Evolutionary conservation across 2,329 filamentous ascomycete genomes (phyloP).

Genomic region (Chlorencoelia australis): DNA sequence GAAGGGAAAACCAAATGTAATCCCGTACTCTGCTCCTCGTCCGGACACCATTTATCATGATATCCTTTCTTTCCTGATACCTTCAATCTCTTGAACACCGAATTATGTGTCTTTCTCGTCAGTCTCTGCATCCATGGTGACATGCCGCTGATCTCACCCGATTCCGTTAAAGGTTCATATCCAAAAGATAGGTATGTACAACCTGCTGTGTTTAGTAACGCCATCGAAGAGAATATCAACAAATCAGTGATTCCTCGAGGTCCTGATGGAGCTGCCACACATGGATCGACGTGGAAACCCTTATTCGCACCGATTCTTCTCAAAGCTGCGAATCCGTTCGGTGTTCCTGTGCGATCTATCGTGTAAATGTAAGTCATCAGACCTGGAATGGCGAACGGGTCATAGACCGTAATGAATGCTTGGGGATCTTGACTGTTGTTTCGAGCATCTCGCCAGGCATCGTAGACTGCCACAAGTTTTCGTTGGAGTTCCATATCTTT

Average conservation of each 20-base stretch:
- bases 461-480: slow-evolving; percentile 29
- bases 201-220: slow-evolving; percentile 26
- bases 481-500: slow-evolving; percentile 25
- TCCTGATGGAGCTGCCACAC: slow-evolving; percentile 27
- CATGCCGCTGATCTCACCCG: slow-evolving; percentile 28
- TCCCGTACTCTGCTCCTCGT: no score
- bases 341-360: slow-evolving; percentile 19
- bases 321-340: slow-evolving; percentile 32
- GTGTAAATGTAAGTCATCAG: slow-evolving; percentile 34
- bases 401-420: slow-evolving; percentile 33
- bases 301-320: slow-evolving; percentile 28
- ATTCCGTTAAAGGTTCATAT: slow-evolving; percentile 28
- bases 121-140: no score
- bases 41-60: no score
- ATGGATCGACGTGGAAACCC: slow-evolving; percentile 34
- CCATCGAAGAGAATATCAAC: slow-evolving; percentile 30
- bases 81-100: no score
- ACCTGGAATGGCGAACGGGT: slow-evolving; percentile 29
- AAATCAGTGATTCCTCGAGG: slow-evolving; percentile 31
- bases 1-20: no score
- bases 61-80: no score
- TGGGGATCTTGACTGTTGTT: slow-evolving; percentile 26
- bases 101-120: no score
- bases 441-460: slow-evolving; percentile 29
- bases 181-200: slow-evolving; percentile 31